A percentile compares a stretch with the other conserved stretches of the same genome.
Evolutionary conservation across 2,329 filamentous ascomycete species (phyloP).

Genomic region (Ophiostoma himal-ulmi): DNA sequence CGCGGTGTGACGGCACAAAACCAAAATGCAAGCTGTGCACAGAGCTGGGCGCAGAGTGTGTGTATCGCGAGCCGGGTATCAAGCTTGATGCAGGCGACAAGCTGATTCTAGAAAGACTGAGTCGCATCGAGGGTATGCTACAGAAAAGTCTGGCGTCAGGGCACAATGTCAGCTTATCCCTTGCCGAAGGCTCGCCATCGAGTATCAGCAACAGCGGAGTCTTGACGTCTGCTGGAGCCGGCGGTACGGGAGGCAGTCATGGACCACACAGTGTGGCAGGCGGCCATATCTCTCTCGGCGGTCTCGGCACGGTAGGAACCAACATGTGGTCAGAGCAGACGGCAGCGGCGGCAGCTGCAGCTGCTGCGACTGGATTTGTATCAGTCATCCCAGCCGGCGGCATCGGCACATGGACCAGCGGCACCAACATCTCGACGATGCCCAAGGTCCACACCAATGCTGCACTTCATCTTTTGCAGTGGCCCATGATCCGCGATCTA

Average conservation of each 20-base stretch:
- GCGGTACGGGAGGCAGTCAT: background rate
- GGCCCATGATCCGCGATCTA: constrained; percentile 72
- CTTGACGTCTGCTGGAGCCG: background rate
- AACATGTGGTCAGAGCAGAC: constrained; percentile 50
- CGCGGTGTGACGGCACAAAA: constrained; percentile 69
- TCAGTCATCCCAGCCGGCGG: constrained; percentile 57
- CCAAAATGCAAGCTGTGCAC: constrained; percentile 81
- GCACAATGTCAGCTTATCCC: constrained; percentile 4
- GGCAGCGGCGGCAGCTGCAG: constrained; percentile 30
- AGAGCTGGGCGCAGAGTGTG: constrained; percentile 73
- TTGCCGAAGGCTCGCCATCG: constrained; percentile 51
- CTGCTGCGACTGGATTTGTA: constrained; percentile 40
- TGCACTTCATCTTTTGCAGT: constrained; percentile 70
- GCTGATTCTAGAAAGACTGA: constrained; percentile 72
- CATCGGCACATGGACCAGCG: constrained; percentile 63
- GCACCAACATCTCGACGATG: constrained; percentile 73
- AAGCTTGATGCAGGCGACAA: constrained; percentile 85
- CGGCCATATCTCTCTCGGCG: background rate
- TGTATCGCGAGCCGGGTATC: constrained; percentile 79
- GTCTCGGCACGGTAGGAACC: constrained; percentile 35
- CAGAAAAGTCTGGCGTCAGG: constrained; percentile 57
- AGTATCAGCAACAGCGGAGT: constrained; percentile 37
- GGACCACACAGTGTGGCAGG: background rate
- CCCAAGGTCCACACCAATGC: constrained; percentile 79
- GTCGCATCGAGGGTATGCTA: constrained; percentile 71